Percentiles rank a stretch among this genome's conserved stretches.
phyloP scores from a whole-genome alignment of 2,329 filamentous ascomycete species.

The Fusarium guadeloupense region DNA sequence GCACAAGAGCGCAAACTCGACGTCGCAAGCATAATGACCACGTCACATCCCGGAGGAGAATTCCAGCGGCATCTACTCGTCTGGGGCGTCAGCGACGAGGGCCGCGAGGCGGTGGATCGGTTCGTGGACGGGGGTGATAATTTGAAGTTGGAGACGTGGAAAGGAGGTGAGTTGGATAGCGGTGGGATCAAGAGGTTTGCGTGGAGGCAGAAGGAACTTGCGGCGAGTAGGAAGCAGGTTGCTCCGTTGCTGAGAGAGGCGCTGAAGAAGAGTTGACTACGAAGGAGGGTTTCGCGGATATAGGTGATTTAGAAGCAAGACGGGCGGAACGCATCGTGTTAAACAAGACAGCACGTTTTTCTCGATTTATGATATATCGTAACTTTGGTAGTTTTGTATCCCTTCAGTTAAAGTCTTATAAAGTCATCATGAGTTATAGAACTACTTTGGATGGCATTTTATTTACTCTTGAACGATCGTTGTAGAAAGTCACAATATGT shows the following conservation, averaged over 20 bases:
- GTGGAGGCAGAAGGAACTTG: constrained; percentile 73
- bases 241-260: constrained; percentile 71
- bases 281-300: constrained; percentile 14
- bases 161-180: constrained; percentile 57
- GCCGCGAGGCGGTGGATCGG: constrained; percentile 58
- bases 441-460: too few species aligned
- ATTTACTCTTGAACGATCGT: too few species aligned
- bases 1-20: constrained; percentile 67
- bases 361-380: too few species aligned
- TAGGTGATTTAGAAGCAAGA: background rate
- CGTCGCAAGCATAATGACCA: constrained; percentile 75
- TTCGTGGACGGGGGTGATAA: constrained; percentile 62
- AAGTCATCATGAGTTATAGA: too few species aligned
- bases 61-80: constrained; percentile 75
- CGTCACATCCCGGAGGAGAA: constrained; percentile 60
- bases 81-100: constrained; percentile 65
- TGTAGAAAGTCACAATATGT: too few species aligned
- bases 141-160: constrained; percentile 67
- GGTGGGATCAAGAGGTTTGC: constrained; percentile 61
- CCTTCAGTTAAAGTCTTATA: too few species aligned
- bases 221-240: constrained; percentile 73
- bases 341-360: background rate
- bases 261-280: constrained; percentile 49
- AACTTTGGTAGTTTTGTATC: too few species aligned
- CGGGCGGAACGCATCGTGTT: background rate